phyloP scores from a whole-genome alignment of 2,329 filamentous ascomycete genomes.

The Aspergillus sp. region DNA sequence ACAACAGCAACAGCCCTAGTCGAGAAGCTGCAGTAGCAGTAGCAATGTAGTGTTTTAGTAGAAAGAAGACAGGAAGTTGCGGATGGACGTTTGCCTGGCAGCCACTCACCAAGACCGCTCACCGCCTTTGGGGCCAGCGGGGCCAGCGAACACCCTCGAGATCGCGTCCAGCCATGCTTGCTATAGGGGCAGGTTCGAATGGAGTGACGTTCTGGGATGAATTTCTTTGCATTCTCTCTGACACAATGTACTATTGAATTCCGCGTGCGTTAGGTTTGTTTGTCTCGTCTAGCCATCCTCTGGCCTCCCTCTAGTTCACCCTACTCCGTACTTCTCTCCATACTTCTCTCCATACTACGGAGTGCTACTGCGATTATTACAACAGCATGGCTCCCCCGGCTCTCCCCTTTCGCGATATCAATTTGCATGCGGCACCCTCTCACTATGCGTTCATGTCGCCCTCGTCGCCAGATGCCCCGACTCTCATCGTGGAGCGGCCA shows the following conservation, averaged over 20 bases:
- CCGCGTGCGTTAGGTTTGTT: too few species aligned
- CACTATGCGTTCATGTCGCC: conserved; percentile 96
- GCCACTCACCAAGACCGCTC: conserved; percentile 16
- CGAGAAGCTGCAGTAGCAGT: neutral
- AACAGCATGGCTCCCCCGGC: conserved; percentile 26
- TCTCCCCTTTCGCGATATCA: conserved; percentile 88
- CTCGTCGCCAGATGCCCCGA: conserved; percentile 80
- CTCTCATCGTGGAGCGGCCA: conserved; percentile 81
- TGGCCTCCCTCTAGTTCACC: too few species aligned
- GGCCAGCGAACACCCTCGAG: too few species aligned
- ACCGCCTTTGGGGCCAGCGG: neutral
- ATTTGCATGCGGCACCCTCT: conserved; percentile 82
- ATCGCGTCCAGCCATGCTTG: too few species aligned
- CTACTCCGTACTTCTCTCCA: too few species aligned
- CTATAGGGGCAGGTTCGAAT: too few species aligned
- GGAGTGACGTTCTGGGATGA: conserved; percentile 8
- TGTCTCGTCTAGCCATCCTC: too few species aligned
- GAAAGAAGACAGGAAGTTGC: conserved; percentile 18
- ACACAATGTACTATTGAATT: too few species aligned
- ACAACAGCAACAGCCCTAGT: neutral
- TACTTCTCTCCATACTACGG: too few species aligned
- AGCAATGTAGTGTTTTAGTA: neutral
- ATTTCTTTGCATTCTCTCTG: too few species aligned
- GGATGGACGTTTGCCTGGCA: conserved; percentile 21
- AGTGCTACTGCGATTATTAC: neutral